Conservation (phyloP, 306 rosid species). For the Gynostemma pentaphyllum region DNA sequence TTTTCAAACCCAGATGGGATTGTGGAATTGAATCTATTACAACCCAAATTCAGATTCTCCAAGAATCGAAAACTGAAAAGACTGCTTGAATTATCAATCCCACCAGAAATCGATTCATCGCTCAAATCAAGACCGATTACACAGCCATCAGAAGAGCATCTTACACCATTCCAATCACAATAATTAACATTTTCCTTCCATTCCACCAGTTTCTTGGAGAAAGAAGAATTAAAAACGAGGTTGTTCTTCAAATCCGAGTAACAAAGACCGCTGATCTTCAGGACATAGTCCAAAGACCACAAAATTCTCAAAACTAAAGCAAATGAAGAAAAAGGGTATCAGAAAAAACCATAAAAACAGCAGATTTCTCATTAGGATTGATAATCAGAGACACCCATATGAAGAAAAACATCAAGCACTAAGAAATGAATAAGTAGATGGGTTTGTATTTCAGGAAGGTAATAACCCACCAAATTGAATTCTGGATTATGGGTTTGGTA, state of each 20-base stretch:
- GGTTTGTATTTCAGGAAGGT: too few relatives aligned
- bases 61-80: slow-evolving; percentile 18
- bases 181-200: slow-evolving; percentile 28
- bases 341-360: slow-evolving; percentile 19
- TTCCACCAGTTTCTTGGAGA: slow-evolving; percentile 13
- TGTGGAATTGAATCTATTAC: slow-evolving; percentile 2
- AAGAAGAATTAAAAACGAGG: not conserved
- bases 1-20: slow-evolving; percentile 9
- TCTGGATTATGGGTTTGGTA: too few relatives aligned
- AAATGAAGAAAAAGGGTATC: not conserved
- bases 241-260: slow-evolving; percentile 30
- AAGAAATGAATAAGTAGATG: too few relatives aligned
- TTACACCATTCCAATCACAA: slow-evolving; percentile 46
- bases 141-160: slow-evolving; percentile 6
- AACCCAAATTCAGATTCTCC: slow-evolving; percentile 11
- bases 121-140: slow-evolving; percentile 14
- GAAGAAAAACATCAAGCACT: too few relatives aligned
- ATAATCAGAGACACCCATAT: too few relatives aligned
- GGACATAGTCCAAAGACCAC: slow-evolving; percentile 14
- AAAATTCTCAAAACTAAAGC: not conserved
- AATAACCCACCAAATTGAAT: too few relatives aligned
- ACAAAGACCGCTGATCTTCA: slow-evolving; percentile 23
- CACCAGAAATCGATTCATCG: not conserved
- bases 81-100: slow-evolving; percentile 8
- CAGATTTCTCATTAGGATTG: slow-evolving; percentile 20